Evolutionary conservation across 2,329 filamentous ascomycete genomes (phyloP).

Genomic region (Camptophora hylomeconis): DNA sequence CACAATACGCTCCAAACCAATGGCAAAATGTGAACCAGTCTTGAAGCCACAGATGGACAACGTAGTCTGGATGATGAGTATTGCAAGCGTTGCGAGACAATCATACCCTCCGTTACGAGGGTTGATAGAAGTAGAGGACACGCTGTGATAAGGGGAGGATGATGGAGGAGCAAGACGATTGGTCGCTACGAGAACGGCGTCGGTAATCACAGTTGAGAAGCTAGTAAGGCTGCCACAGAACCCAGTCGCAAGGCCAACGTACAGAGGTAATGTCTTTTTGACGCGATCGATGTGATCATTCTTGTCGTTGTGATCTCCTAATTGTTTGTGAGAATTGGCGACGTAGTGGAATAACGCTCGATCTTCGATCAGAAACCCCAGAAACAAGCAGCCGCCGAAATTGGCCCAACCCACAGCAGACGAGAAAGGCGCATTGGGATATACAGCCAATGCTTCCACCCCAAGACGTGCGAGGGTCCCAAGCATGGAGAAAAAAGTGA

Average conservation of each 20-base stretch:
- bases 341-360: conserved; percentile 45
- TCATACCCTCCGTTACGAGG: conserved; percentile 58
- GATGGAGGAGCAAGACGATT: conserved; percentile 48
- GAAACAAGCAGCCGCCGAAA: conserved; percentile 60
- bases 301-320: conserved; percentile 24
- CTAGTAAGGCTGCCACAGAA: conserved; percentile 80
- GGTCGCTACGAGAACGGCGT: conserved; percentile 60
- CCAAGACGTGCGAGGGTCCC: conserved; percentile 70
- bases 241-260: conserved; percentile 70
- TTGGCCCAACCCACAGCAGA: conserved; percentile 74
- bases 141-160: conserved; percentile 25
- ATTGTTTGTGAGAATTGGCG: conserved; percentile 7
- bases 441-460: conserved; percentile 61
- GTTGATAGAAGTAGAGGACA: conserved; percentile 19
- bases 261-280: conserved; percentile 74
- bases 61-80: conserved; percentile 55
- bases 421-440: conserved; percentile 59
- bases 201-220: conserved; percentile 72
- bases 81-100: conserved; percentile 61
- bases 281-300: conserved; percentile 39
- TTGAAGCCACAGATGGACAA: conserved; percentile 56
- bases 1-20: conserved; percentile 41
- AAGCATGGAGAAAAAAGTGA: conserved; percentile 66
- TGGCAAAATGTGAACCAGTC: conserved; percentile 59
- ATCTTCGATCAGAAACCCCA: conserved; percentile 73